Evolutionary conservation across 495 filamentous ascomycete genomes (phyloP), one percentile per base, ranked within the genome.

Genomic region (Coniosporium apollinis): DNA sequence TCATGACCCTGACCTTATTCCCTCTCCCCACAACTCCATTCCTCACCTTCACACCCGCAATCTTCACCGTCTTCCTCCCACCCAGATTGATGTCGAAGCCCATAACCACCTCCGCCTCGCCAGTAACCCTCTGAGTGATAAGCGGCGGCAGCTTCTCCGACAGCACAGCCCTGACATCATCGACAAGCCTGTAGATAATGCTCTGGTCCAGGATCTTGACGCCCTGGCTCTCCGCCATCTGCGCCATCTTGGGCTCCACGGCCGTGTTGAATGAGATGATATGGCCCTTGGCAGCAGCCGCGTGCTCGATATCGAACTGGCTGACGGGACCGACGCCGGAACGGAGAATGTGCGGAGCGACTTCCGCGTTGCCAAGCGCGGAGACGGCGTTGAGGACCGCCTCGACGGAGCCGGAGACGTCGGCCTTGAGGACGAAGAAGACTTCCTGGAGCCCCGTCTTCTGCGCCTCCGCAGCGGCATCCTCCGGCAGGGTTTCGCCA

Each of bases 321-420:
- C 64, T 67, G 22, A 94, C 65, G 15, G 76, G 68, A 0, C 91
- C 91, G 14, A 93, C 78, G 8, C 66, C 69, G 2, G 74, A 75
- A 17, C 78, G 72, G 13, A 96, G 66, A 30, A 99, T 68, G 29
- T 76, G 71, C 10, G 84, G 69, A 11, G 60, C 68, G 13, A 96
- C 74, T 49, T 92, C 81, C 43, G 81, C 70, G 60, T 79, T 93
- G 19, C 87, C 84, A 34, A 94, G 58, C 36, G 72, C 66, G 15
- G 69, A 58, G 41, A 96, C 62, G 10, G 76, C 68, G 34, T 80
- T 76, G 34, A 76, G 54, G 5, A 94, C 78, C 4, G 89, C 89
- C 55, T 99, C 89, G 5, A 84, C 86, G 1, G 85, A 94, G 7
- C 89, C 89, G 37, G 72, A 73, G 11, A 96, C 89, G 50, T 99